These are phyloP conservation scores for Saccharomycopsis guyanensis DNA, from an alignment of 805 yeast species.

Conservation along the genomic window DNA sequence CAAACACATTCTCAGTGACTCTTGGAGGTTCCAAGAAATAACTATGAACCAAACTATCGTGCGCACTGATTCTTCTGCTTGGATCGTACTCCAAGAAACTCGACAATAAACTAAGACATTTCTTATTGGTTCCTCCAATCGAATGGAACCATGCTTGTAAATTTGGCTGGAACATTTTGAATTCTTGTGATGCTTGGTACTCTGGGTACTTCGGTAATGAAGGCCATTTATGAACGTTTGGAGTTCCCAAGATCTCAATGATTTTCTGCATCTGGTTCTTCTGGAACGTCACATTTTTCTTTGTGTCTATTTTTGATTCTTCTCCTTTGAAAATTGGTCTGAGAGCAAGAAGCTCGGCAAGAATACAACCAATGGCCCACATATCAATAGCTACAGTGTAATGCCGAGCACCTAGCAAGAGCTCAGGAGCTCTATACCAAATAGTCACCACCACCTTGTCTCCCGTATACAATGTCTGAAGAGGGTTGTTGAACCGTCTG, in stretches of 20 bases:
- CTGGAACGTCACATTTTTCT: slow-evolving; percentile 90
- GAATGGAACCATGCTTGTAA: slow-evolving; percentile 80
- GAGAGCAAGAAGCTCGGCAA: slow-evolving; percentile 82
- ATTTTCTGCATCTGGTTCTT: slow-evolving; percentile 86
- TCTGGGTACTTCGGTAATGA: slow-evolving; percentile 77
- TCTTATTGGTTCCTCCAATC: slow-evolving; percentile 65
- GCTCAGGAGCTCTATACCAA: slow-evolving; percentile 94
- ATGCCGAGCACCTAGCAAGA: slow-evolving; percentile 83
- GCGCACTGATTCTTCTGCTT: slow-evolving; percentile 66
- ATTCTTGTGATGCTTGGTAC: slow-evolving; percentile 51
- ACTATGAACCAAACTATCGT: slow-evolving; percentile 64
- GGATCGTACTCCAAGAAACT: slow-evolving; percentile 80
- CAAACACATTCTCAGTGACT: slow-evolving; percentile 73
- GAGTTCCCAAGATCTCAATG: slow-evolving; percentile 89
- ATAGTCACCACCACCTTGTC: slow-evolving; percentile 96
- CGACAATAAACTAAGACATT: slow-evolving; percentile 58
- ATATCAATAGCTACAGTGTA: slow-evolving; percentile 88
- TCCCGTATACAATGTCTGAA: slow-evolving; percentile 82
- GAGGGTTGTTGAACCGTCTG: slow-evolving; percentile 75
- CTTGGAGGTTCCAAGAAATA: slow-evolving; percentile 68
- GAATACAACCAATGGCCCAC: slow-evolving; percentile 94
- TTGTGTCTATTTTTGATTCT: slow-evolving; percentile 92
- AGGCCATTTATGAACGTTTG: slow-evolving; percentile 74
- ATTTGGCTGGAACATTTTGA: slow-evolving; percentile 58
- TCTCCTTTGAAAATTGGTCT: slow-evolving; percentile 97